Evolutionary conservation across 371 early-diverging fungal species (phyloP), one percentile per base, ranked within the genome.

Genomic region (Batrachochytrium dendrobatidis): DNA sequence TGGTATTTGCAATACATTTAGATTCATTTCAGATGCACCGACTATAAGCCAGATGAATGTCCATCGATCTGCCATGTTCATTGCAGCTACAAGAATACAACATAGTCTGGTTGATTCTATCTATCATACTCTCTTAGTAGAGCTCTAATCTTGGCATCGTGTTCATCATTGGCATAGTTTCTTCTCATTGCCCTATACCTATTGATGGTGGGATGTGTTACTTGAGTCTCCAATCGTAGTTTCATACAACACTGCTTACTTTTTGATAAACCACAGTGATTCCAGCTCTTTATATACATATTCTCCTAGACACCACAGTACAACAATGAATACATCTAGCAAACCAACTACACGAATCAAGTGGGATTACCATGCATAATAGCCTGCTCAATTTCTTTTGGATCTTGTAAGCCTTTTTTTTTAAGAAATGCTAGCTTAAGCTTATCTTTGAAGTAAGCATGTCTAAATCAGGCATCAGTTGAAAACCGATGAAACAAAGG

Each of bases 231-330:
- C n/a, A 39, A 39, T 15, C 39, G n/a, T n/a, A 12, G 39, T n/a
- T 12, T n/a, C 15, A 39, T n/a, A 39, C 39, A 15, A 12, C 6
- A 3, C 24, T 26, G 12, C 46, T 45, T 86, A 87, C 63, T 87
- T 87, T 61, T 80, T 80, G 49, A 87, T 71, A 69, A 84, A 85
- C 66, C 85, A 86, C 74, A 87, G 72, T 20, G 80, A 81, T 68
- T 87, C 88, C 31, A 87, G 70, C 55, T 87, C 88, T 81, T 67
- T 65, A 24, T 56, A 50, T 22, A 69, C 65, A 62, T 60, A 69
- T 31, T 63, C 59, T 10, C 64, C 64, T 63, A 31, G 3, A 3
- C 24, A 12, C 12, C 46, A 45, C 46, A 3, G 39, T n/a, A 12
- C 39, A 12, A 12, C 2, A 34, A 6, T 8, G 25, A 6, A 25